phyloP scores from a whole-genome alignment of 495 filamentous ascomycete species.

The Hyaloscypha hepaticicola region DNA sequence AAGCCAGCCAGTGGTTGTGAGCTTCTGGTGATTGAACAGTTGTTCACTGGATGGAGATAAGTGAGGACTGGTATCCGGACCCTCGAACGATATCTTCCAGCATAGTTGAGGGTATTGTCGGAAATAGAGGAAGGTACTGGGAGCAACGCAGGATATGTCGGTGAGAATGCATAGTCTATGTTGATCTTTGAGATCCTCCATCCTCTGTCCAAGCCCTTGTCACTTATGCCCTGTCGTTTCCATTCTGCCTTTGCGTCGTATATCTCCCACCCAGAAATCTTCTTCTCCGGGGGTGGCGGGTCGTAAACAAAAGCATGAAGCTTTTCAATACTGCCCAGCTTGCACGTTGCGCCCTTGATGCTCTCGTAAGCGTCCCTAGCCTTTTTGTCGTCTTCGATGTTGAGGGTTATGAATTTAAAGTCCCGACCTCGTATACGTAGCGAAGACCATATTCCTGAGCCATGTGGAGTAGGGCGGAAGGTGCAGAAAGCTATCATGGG shows the following conservation, averaged over 20 bases:
- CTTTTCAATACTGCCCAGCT: conserved; percentile 79
- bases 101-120: conserved; percentile 95
- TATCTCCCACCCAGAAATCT: conserved; percentile 79
- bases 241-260: conserved; percentile 85
- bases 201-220: conserved; percentile 68
- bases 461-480: conserved; percentile 67
- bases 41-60: conserved; percentile 94
- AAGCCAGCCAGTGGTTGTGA: conserved; percentile 90
- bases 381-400: conserved; percentile 71
- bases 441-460: conserved; percentile 70
- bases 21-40: conserved; percentile 93
- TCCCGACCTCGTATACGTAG: conserved; percentile 89
- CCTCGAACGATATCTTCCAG: conserved; percentile 82
- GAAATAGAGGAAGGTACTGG: conserved; percentile 85
- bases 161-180: conserved; percentile 80
- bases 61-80: conserved; percentile 83
- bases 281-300: conserved; percentile 69
- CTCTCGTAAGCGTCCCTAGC: conserved; percentile 87
- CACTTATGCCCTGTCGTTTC: conserved; percentile 73
- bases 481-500: conserved; percentile 80
- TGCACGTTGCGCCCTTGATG: conserved; percentile 80
- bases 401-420: conserved; percentile 89
- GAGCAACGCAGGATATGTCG: conserved; percentile 89
- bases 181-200: conserved; percentile 96
- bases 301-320: conserved; percentile 88